Evolutionary conservation across 306 rosid species (phyloP), one percentile per base, ranked within the genome.

Genomic region (Lagenaria siceraria): DNA sequence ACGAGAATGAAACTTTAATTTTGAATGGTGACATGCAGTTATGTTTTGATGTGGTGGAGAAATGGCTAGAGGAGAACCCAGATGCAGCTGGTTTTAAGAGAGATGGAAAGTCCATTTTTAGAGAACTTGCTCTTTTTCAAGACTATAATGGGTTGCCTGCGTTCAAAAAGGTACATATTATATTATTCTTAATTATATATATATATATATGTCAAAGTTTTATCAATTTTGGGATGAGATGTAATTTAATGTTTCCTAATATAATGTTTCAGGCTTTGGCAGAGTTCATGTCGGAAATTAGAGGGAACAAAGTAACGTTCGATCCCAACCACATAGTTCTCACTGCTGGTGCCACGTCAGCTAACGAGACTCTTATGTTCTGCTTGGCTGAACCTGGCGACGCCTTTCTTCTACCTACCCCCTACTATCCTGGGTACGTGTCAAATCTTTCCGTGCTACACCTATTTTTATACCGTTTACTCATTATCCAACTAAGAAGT

Each of bases 311-410:
- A 75, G 78, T 75, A 33, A 35, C 38, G 52, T 75, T 75, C 29
- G 68, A 75, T 75, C 78, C 78, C 68, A 36, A 75, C 53, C 51
- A 56, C 33, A 54, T 75, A 13, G 54, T 75, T 6, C 78, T 75
- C 53, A 75, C 54, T 21, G 78, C 78, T 21, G 78, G 78, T 36
- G 78, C 78, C 35, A 75, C 78, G 3, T 75, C 68, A 0, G 78
- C 78, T 38, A 75, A 75, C n/a, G 78, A 75, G 17, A 75, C 68
- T 22, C 66, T 75, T 4, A 75, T 75, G 78, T 75, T 75, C 38
- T 75, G 78, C 8, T 56, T 75, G 52, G 78, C 68, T 11, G 78
- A 75, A 56, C 54, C 68, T 5, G 78, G 68, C 3, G 78, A 75
- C 17, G 78, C 68, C 24, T 75, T 75, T 38, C 78, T 75, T 8